Evolutionary conservation across 1,284 basidiomycete genomes (phyloP).

Genomic region (Trametes sp.): DNA sequence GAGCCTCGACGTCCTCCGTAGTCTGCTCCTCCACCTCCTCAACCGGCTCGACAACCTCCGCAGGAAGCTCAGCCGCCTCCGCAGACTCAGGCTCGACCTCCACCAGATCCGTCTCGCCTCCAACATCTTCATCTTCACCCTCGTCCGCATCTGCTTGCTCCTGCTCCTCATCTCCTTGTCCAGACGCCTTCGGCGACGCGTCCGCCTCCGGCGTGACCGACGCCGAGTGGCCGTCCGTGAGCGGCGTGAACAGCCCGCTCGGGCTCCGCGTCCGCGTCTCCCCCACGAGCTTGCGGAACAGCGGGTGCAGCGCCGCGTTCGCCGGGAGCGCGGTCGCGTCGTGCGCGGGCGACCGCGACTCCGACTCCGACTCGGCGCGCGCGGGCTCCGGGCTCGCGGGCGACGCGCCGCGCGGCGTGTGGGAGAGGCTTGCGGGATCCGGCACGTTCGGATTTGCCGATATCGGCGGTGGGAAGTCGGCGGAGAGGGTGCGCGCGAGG

Average conservation of each 20-base stretch:
- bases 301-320: conserved; percentile 22
- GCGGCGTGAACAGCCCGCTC: conserved; percentile 44
- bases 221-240: conserved; percentile 32
- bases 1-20: background rate
- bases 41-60: background rate
- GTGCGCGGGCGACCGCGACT: conserved; percentile 11
- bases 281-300: conserved; percentile 19
- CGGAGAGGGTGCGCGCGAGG: conserved; percentile 12
- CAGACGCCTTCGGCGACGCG: background rate
- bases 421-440: conserved; percentile 46
- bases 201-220: conserved; percentile 27
- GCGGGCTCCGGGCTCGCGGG: conserved; percentile 7
- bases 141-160: background rate
- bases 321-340: conserved; percentile 6
- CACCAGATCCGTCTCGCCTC: background rate
- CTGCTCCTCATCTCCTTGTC: background rate
- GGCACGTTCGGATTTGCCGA: conserved; percentile 50
- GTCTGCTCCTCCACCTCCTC: background rate
- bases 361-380: background rate
- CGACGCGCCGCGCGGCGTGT: conserved; percentile 31
- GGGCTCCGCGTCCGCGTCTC: conserved; percentile 22
- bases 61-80: background rate
- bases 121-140: background rate
- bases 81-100: background rate
- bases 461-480: conserved; percentile 48